Base-by-base conservation (phyloP, 352 stramenopile genomes). In the Phytophthora rubi region DNA sequence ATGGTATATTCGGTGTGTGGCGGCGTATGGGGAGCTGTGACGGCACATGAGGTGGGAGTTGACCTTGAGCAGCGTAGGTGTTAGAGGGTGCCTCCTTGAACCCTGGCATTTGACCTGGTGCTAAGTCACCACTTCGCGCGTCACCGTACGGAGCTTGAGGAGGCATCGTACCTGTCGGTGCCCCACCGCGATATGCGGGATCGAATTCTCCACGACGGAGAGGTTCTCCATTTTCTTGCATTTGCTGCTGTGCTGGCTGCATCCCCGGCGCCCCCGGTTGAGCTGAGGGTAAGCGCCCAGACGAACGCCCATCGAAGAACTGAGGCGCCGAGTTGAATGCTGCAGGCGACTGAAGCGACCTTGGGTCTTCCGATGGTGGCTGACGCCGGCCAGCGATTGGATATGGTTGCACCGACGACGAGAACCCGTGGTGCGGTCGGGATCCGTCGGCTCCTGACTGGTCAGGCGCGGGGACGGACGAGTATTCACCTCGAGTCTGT, bases 1-100 rank as follows among this genome's bases (percentile, higher is more conserved):
- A 90, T 30, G 82, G 82, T 6, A 90, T 74, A 18, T 84, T 83
- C 13, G 63, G 75, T 58, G 77, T 73, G 26, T 79, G 61, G 18
- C 60, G 74, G 4, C 67, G 71, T 48, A 73, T 68, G 7, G 67
- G 56, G 12, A 76, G 39, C 18, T 71, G 77, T 12, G 61, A 70
- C 15, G 62, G 47, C 3, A 45, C 33, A 32, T 79, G 71, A 10
- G 68, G 12, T n/a, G 28, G 48, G n/a, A 69, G 62, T 49, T 44
- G 56, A 18, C 52, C 65, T 68, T 69, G 69, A 54, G 60, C 12
- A 8, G 54, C 53, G 48, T 70, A 74, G n/a, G 47, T 69, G 23
- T 61, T 76, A 16, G 47, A 26, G 1, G 62, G 23, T 18, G 68
- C 42, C 18, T 62, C 54, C 12, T 59, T 47, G 18, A 69, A 76